Evolutionary conservation across 768 basidiomycete species (phyloP), one percentile per base, ranked within the genome.

Genomic region (Chalciporus pseudorubinellus): DNA sequence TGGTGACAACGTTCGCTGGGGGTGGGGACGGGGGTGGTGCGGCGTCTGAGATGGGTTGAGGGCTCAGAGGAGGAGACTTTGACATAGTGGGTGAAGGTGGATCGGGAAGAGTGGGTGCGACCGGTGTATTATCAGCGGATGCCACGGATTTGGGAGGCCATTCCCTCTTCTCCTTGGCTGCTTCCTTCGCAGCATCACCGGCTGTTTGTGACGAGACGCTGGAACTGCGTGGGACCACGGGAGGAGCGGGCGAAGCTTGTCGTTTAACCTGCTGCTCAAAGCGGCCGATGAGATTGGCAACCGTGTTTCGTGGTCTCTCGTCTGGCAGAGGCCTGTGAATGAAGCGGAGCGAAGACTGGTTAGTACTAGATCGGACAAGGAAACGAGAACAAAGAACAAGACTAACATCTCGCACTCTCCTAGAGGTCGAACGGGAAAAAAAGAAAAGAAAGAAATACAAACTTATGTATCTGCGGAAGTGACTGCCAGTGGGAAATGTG

Each of bases 221-320:
- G n/a, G 80, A 76, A 58, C 83, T 84, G 52, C 87, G 79, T 14
- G 81, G 75, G 26, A 58, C 77, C 70, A 53, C 44, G 22, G 77
- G 63, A 16, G 58, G 46, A 24, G 61, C 60, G 24, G 77, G 64
- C 10, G 72, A 59, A 4, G 82, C 70, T 59, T 81, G 78, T 44
- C 82, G 81, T 66, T 89, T 92, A 50, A 77, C 83, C 71, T 89
- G 85, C 60, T 81, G 87, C 69, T 93, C 91, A 59, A 93, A 93
- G 52, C 87, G 81, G 46, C 91, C 91, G 63, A 93, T 93, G 72
- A 93, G 85, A 66, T 92, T 93, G 57, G 91, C 91, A 43, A 93
- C 91, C 61, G 86, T 89, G 66, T 81, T 82, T 53, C 91, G 86
- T 44, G 90, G 89, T 64, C 87, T 81, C 73, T 93, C 91, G 77